phyloP scores from a whole-genome alignment of 805 yeast genomes.

The Myxozyma monticola region DNA sequence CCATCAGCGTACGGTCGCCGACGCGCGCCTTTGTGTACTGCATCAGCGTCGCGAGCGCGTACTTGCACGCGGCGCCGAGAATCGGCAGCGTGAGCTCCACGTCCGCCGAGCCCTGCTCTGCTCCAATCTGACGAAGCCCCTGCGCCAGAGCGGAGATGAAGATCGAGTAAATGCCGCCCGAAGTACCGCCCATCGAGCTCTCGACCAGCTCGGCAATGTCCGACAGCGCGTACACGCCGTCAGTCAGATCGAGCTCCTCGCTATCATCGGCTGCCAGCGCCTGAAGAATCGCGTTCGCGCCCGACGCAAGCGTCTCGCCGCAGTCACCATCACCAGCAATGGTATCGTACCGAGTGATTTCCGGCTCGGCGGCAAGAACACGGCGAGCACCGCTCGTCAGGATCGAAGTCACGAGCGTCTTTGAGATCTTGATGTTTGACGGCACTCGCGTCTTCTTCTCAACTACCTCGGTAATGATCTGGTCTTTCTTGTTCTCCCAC shows the following conservation, averaged over 20 bases:
- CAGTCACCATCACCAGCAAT: slow-evolving; percentile 97
- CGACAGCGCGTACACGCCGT: slow-evolving; percentile 7
- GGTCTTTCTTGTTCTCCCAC: too few species aligned
- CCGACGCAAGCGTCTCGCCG: slow-evolving; percentile 85
- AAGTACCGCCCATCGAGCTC: slow-evolving; percentile 96
- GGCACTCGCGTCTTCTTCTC: too few species aligned
- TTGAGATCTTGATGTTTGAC: too few species aligned
- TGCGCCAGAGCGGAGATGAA: slow-evolving; percentile 74
- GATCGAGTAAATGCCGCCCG: slow-evolving; percentile 90
- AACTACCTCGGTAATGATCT: too few species aligned
- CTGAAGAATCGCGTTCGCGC: too few species aligned
- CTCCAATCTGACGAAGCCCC: slow-evolving; percentile 23
- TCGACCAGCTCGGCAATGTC: slow-evolving; percentile 70
- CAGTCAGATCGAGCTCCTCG: slow-evolving; percentile 44
- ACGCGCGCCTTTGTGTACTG: slow-evolving; percentile 83
- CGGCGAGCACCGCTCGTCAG: too few species aligned
- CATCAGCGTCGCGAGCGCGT: slow-evolving; percentile 71
- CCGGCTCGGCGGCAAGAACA: slow-evolving; percentile 69
- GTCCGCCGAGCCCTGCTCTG: too few species aligned
- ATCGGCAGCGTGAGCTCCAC: too few species aligned
- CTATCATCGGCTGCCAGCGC: slow-evolving; percentile 62
- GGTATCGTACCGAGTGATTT: slow-evolving; percentile 80
- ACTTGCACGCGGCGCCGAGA: too few species aligned
- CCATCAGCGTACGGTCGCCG: slow-evolving; percentile 88
- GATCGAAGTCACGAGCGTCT: too few species aligned